Percentiles rank a stretch among this genome's conserved stretches.
phyloP scores from a whole-genome alignment of 441 rosid species.

The Pelargonium citronellum region DNA sequence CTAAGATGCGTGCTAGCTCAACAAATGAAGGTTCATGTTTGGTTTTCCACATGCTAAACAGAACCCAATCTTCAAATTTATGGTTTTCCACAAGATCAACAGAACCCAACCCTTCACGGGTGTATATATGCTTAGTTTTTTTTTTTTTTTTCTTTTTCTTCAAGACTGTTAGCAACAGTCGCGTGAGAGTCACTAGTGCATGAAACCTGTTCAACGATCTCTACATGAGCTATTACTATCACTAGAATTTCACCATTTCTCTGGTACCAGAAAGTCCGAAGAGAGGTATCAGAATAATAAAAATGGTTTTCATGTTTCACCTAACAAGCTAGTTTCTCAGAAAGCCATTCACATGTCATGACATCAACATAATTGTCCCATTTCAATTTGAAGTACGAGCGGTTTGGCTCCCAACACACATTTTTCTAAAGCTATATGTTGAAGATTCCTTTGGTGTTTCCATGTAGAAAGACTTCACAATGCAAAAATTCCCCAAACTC shows the following conservation, averaged over 20 bases:
- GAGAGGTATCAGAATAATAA: not conserved
- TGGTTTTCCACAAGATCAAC: not conserved
- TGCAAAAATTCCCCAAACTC: conserved; percentile 5
- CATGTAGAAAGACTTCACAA: not conserved
- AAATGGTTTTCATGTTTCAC: not conserved
- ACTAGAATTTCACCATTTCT: not conserved
- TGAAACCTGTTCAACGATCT: not conserved
- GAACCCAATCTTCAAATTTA: not conserved
- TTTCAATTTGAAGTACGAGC: not conserved
- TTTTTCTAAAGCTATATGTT: not conserved
- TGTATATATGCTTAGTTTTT: not conserved
- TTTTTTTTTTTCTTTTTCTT: too few species aligned
- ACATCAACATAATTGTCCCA: not conserved
- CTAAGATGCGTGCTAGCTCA: conserved; percentile 3
- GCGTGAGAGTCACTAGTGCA: not conserved
- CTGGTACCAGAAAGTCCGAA: not conserved
- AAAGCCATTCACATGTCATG: conserved; percentile 1
- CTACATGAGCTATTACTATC: not conserved
- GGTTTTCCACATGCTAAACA: not conserved
- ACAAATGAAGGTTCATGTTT: not conserved
- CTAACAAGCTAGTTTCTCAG: conserved; percentile 1
- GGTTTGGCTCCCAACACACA: not conserved
- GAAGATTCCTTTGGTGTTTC: not conserved
- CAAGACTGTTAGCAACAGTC: not conserved
- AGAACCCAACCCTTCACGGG: not conserved